Base-by-base conservation (phyloP, 352 stramenopile genomes). In the Aphanomyces cochlioides region DNA sequence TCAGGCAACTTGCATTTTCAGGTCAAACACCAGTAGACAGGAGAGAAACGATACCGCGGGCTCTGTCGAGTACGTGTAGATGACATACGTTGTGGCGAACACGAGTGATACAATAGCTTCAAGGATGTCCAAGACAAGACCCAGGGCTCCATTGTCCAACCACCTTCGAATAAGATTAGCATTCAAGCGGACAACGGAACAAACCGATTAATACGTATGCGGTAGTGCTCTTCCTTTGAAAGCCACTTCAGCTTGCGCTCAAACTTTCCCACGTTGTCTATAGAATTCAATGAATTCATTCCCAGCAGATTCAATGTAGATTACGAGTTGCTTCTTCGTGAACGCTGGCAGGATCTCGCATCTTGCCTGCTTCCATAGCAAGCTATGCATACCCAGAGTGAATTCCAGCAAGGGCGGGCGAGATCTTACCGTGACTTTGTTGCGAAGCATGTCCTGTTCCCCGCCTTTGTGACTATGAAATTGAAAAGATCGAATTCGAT, bases 91-190 rank as follows among this genome's bases (percentile, higher is more conserved):
- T 7, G 37, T 59, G 50, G 63, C 63, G 17, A 60, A 69, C 7
- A 53, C 41, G 4, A 69, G 17, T 17, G 63, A 58, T 17, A 69
- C 63, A 5, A 69, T n/a, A 10, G 63, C 17, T 36, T 69, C 10
- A 17, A 69, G 45, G 34, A 69, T 56, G 63, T 69, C 63, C 63
- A 69, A 69, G 50, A 69, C 45, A 10, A 69, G 38, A 10, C 63
- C 63, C 12, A 53, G 8, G 34, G 38, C 38, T 7, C 63, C 63
- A 60, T 69, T 69, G 43, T 69, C 63, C 47, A 69, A 60, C 34
- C 40, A 69, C 3, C 63, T 69, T n/a, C 39, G 34, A 37, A n/a
- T 7, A n/a, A 43, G 6, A 34, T 56, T n/a, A 34, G 5, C 4
- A 45, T 41, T 5, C 15, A 43, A n/a, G n/a, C 10, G 34, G 10